Base-by-base conservation (phyloP, 139 green algal genomes). In the Coccomyxa sp. region DNA sequence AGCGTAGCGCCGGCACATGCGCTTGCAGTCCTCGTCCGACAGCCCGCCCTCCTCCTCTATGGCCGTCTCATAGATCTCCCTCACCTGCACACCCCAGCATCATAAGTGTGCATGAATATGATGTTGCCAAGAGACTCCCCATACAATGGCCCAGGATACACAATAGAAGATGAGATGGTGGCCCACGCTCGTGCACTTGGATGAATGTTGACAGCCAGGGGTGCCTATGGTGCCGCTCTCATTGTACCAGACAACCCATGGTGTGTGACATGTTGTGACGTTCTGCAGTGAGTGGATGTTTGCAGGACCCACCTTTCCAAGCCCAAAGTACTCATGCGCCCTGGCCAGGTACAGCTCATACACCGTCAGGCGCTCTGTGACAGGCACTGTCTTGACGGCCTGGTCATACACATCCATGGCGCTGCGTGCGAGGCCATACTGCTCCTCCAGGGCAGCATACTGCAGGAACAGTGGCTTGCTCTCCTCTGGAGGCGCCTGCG, bases 401-500 rank as follows among this genome's bases (percentile, higher is more conserved):
- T 86, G 79, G 34, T 93, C 90, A 71, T 97, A 97, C 68, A 96
- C 89, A 79, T 90, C 87, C 96, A 98, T 98, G 14, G 93, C 94
- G 40, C 94, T 93, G 41, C 91, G 88, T 8, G 94, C 90, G 72
- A 99, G 85, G 38, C 96, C 96, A 80, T 96, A 85, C 41, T 93
- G 80, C 90, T 99, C 96, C 85, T 99, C 96, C 70, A 98, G 91
- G 29, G 85, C 82, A 8, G 95, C 96, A 75, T 93, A 98, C 76
- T 92, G 75, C 72, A 95, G 50, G 79, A 90, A 94, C 36, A 99
- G 87, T 50, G 88, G 79, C 81, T 90, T 92, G 77, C 83, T 81
- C 37, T 95, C 81, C 72, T 93, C 88, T 0, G 83, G 38, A 3
- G 89, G 92, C 7, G 81, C 85, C 77, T 84, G 77, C 77, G 50